Percentiles rank a stretch among this genome's conserved stretches.
These are phyloP conservation scores for Xylariaceae sp. DNA, from an alignment of 2,329 filamentous ascomycete species.

Conservation along the genomic window DNA sequence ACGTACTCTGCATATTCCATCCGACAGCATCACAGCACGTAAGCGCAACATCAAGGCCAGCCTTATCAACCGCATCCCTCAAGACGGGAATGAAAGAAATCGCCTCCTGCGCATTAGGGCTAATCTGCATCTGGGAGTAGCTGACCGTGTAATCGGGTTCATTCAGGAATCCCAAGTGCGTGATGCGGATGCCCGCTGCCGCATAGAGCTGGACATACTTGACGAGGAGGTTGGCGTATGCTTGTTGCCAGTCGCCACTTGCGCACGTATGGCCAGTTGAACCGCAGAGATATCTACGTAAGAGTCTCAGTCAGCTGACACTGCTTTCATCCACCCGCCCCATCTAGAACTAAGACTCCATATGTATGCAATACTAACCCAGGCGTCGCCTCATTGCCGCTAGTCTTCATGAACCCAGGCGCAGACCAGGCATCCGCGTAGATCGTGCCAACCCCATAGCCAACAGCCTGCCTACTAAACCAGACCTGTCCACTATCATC, in stretches of 20 bases:
- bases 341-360: not conserved
- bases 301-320: not conserved
- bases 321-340: no score
- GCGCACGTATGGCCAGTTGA: conserved; percentile 26
- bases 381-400: conserved; percentile 23
- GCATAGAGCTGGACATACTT: conserved; percentile 45
- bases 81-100: not conserved
- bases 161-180: conserved; percentile 45
- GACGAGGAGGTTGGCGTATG: conserved; percentile 45
- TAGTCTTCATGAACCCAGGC: conserved; percentile 46
- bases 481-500: conserved; percentile 48
- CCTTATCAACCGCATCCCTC: conserved; percentile 26
- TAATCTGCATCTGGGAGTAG: conserved; percentile 35
- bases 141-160: conserved; percentile 37
- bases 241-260: conserved; percentile 42
- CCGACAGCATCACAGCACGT: conserved; percentile 23
- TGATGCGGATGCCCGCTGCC: conserved; percentile 39
- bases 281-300: not conserved
- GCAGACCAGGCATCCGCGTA: conserved; percentile 45
- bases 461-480: conserved; percentile 44
- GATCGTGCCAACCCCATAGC: conserved; percentile 36
- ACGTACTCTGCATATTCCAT: conserved; percentile 11
- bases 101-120: conserved; percentile 30
- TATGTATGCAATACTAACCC: conserved; percentile 23
- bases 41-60: conserved; percentile 27